Base-by-base conservation (phyloP, 257 asterid genomes). In the Nicotiana paniculata region DNA sequence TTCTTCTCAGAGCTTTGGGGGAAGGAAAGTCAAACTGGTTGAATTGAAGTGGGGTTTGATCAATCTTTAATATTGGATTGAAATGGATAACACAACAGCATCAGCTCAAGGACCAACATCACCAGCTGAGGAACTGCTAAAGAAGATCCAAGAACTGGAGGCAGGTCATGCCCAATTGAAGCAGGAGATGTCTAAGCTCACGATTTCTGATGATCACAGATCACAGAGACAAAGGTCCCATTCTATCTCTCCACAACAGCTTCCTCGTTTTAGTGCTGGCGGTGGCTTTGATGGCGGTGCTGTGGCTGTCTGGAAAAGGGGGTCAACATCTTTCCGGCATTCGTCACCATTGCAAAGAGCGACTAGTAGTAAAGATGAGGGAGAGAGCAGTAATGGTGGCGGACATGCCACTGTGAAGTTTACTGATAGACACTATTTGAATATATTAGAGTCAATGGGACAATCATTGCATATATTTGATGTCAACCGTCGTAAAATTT, bases 361-460 rank as follows among this genome's bases (percentile, higher is more conserved):
- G 90, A 90, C 94, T 68, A 86, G 88, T 78, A 76, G 82, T 76
- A 77, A 82, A 58, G 89, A 61, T 74, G 79, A 74, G 39, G 62
- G 62, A 48, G 79, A 48, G 6, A 16, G 43, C 5, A 3, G 79
- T 74, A 48, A 87, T 3, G 84, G 85, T 28, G 87, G 79, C 5
- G 95, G 85, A 6, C 89, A 90, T 9, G 88, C 93, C 4, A 87
- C 97, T 13, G 84, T 89, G 81, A 90, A 88, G 81, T 91, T 93
- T 51, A 90, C 93, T 4, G 97, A 95, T 81, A 87, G 83, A 84
- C 98, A 93, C 85, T 92, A 90, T 88, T 82, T 91, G 91, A 92
- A 90, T 81, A 92, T 93, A 88, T 88, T 95, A 90, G 98, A 93
- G 90, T 92, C 98, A 48, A 92, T 95, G 97, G 97, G 95, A 48